Percentiles rank a stretch among this genome's conserved stretches.
Conservation (phyloP, 495 filamentous ascomycete genomes). For the Bryoglossum gracile region DNA sequence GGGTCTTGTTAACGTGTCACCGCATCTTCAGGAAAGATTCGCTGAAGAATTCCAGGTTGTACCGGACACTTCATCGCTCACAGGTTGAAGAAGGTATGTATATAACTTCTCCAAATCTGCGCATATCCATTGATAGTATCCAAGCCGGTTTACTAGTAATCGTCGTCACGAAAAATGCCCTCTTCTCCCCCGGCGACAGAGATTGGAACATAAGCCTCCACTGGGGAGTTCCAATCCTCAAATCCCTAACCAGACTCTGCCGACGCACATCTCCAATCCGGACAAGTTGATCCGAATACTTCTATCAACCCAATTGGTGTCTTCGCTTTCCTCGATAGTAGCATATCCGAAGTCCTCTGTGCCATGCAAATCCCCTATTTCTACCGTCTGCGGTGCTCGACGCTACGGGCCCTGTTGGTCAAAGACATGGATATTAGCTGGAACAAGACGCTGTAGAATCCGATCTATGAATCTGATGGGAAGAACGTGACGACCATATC, state of each 20-base stretch:
- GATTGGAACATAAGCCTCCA: slow-evolving; percentile 54
- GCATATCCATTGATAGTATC: slow-evolving; percentile 1
- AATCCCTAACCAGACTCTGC: slow-evolving; percentile 24
- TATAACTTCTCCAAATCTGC: neutral
- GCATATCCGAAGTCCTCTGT: slow-evolving; percentile 39
- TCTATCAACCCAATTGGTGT: slow-evolving; percentile 30
- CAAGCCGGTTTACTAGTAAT: slow-evolving; percentile 43
- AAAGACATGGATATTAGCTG: slow-evolving; percentile 28
- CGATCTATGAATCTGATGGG: slow-evolving; percentile 29
- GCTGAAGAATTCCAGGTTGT: no score
- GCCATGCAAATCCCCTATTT: slow-evolving; percentile 31
- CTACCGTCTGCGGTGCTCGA: slow-evolving; percentile 39
- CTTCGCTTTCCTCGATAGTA: slow-evolving; percentile 38
- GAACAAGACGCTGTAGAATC: slow-evolving; percentile 24
- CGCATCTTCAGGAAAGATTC: no score
- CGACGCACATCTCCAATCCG: slow-evolving; percentile 3
- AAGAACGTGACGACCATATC: slow-evolving; percentile 58
- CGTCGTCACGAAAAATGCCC: slow-evolving; percentile 40
- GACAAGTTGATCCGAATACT: slow-evolving; percentile 33
- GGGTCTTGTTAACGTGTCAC: no score
- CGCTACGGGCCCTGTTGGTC: slow-evolving; percentile 27
- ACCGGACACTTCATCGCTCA: slow-evolving; percentile 33
- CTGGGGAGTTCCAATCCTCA: slow-evolving; percentile 39
- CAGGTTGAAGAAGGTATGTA: slow-evolving; percentile 36
- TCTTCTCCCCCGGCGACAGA: slow-evolving; percentile 30